Evolutionary conservation across 73 alveolate genomes (phyloP), one percentile per base, ranked within the genome.

Genomic region (Paramecium primaurelia): DNA sequence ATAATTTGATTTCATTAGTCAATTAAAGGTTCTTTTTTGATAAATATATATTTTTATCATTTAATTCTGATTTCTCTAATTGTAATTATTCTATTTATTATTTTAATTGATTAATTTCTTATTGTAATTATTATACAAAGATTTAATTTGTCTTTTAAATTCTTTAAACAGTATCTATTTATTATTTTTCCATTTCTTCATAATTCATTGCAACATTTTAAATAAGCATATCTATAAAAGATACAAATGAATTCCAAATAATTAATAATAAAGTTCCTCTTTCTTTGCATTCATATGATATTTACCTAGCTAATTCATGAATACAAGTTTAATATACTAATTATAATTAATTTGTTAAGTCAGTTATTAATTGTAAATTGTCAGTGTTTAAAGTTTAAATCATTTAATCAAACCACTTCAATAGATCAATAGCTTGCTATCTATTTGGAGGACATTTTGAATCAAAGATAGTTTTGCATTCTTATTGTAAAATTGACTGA

Each of bases 181-280:
- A 42, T 75, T 75, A 18, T 9, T 6, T 10, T 80, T 80, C 91
- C 71, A 80, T 49, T 42, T 80, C 73, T 4, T 80, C 75, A 4
- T 10, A 80, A 49, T 80, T 64, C 47, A 34, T 32, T 8, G 84
- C 84, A 1, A 26, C 77, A 40, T 45, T 80, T 20, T 11, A 80
- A 22, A 64, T 64, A 0, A 80, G 49, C 47, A 26, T 80, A 45
- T 80, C 91, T 12, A 80, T 42, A 28, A 80, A 80, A 11, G 47
- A 25, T 9, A 80, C 75, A 47, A 32, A 80, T 26, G 71, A 49
- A 80, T 34, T 80, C 91, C 91, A 80, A 42, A 80, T 42, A 22
- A 44, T 80, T 80, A 32, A 80, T 28, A 80, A 47, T 47, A 80
- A 47, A 3, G 32, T 47, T 20, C 91, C 91, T 80, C 91, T 80